Base-by-base conservation (phyloP, 2,329 filamentous ascomycete species). In the Podosphaera aphanis region DNA sequence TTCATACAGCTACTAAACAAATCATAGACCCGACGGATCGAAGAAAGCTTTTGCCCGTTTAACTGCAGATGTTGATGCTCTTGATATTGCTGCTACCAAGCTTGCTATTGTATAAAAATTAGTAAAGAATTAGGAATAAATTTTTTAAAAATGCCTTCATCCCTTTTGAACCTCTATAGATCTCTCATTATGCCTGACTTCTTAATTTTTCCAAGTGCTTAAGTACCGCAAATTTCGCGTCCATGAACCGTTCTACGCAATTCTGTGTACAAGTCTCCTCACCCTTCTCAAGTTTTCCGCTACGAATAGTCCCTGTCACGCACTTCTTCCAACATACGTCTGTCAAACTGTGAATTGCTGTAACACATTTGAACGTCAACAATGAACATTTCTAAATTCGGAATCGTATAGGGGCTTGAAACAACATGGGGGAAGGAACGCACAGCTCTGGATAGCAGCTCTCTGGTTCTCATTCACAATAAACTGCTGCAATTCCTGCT, bases 31-130 rank as follows among this genome's bases (percentile, higher is more conserved):
- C 54, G 86, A 98, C 64, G 90, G 90, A 62, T 76, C 79, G 63
- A 98, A 98, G 84, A 98, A 98, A 83, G 90, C 90, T 52, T 98
- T 90, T 64, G 85, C 83, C 63, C 83, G 88, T 64, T 77, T 98
- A 56, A 95, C 90, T 48, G 71, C 86, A 52, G 90, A 98, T 66
- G 86, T 95, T 59, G 90, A 98, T 68, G 90, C 90, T 62, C 81
- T 98, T 59, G 90, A 98, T 71, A 94, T 98, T 68, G 92, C 90
- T 54, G 92, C 90, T 62, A 95, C 90, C 68, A 98, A 95, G 81
- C 79, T 98, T 59, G 80, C 81, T 59, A 90, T 98, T 62, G 90
- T 95, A 65, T 95, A 93, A 59, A 59, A 57, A 59, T 61, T n/a
- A 64, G 59, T 62, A 62, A 64, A 62, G 62, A 51, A 44, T 41